Evolutionary conservation across 495 filamentous ascomycete genomes (phyloP).

Genomic region (Corynascus novoguineensis): DNA sequence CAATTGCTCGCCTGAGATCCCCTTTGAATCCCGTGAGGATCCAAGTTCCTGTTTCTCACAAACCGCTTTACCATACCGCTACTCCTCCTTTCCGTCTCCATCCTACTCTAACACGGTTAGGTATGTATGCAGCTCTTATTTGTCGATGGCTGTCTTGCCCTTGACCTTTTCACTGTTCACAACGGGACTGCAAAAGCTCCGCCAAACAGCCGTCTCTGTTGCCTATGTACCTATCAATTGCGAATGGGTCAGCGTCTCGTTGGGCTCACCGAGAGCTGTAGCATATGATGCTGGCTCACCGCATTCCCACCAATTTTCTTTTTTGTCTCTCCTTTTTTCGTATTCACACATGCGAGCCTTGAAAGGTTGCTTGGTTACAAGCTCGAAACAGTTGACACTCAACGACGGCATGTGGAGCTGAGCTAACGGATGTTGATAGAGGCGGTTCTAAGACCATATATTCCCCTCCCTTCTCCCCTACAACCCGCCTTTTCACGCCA

Average conservation of each 20-base stretch:
- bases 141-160: too few relatives aligned
- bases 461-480: neutral
- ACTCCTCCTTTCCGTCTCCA: neutral
- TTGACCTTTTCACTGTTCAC: neutral
- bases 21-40: neutral
- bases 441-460: neutral
- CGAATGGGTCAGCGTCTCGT: too few relatives aligned
- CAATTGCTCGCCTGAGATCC: conserved; percentile 4
- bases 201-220: too few relatives aligned
- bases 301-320: too few relatives aligned
- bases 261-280: neutral
- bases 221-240: too few relatives aligned
- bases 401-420: neutral
- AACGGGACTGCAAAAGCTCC: neutral
- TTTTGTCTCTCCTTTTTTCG: too few relatives aligned
- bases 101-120: neutral
- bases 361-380: neutral
- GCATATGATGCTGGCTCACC: neutral
- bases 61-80: neutral
- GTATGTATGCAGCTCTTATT: neutral
- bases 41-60: neutral
- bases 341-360: neutral
- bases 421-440: conserved; percentile 1
- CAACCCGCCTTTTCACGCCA: neutral
- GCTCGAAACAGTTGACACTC: neutral